Percentiles rank a stretch among this genome's conserved stretches.
Evolutionary conservation across 2,329 filamentous ascomycete species (phyloP).

Genomic region (Shiraia bambusicola): DNA sequence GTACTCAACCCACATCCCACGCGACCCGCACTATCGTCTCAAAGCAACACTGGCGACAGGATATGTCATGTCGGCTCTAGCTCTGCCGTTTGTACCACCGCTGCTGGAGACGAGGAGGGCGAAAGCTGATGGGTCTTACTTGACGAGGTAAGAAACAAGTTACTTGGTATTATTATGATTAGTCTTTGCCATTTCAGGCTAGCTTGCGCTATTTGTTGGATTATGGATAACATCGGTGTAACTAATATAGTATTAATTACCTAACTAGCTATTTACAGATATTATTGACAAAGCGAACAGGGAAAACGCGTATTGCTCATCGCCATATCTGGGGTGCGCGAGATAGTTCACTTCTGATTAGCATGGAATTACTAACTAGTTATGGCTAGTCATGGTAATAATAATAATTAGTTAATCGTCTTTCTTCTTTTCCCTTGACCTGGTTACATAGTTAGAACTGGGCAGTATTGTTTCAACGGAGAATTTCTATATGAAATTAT

Average conservation of each 20-base stretch:
- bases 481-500: no score
- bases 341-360: no score
- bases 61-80: constrained; percentile 43
- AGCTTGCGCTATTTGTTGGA: neutral
- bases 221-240: neutral
- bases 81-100: constrained; percentile 45
- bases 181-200: neutral
- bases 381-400: no score
- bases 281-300: constrained; percentile 12
- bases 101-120: constrained; percentile 41
- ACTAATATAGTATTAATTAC: no score
- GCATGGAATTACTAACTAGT: no score
- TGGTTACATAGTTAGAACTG: no score
- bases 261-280: neutral
- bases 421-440: no score
- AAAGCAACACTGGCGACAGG: constrained; percentile 41
- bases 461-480: no score
- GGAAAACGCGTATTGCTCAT: constrained; percentile 31
- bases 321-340: constrained; percentile 30
- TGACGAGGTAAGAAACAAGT: constrained; percentile 42
- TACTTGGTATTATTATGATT: no score
- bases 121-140: constrained; percentile 40
- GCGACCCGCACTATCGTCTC: constrained; percentile 39
- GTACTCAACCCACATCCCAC: constrained; percentile 39
- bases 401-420: no score